A percentile compares a stretch with the other conserved stretches of the same genome.
Evolutionary conservation across 139 green algal genomes (phyloP).

Genomic region (Penium margaritaceum): DNA sequence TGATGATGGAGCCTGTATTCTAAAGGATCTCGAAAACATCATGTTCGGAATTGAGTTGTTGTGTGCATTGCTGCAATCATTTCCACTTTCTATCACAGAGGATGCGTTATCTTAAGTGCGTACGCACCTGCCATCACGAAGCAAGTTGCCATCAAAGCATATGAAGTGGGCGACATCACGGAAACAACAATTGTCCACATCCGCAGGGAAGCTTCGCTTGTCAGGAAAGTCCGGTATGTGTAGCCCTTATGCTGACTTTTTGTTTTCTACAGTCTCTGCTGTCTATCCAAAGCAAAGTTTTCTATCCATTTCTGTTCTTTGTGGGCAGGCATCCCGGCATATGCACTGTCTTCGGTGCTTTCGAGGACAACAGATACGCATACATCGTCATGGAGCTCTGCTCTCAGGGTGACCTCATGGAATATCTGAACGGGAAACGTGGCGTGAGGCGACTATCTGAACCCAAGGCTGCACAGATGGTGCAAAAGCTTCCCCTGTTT

Average conservation of each 20-base stretch:
- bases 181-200: constrained; percentile 7
- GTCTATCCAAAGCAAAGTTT: background rate
- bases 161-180: background rate
- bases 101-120: constrained; percentile 2
- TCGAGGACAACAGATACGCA: too few relatives aligned
- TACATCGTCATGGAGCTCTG: too few relatives aligned
- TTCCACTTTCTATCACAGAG: background rate
- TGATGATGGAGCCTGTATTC: too few relatives aligned
- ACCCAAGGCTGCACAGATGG: too few relatives aligned
- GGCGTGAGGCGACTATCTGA: too few relatives aligned
- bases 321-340: constrained; percentile 11
- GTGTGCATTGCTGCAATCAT: background rate
- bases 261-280: background rate
- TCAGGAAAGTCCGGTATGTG: background rate
- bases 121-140: background rate
- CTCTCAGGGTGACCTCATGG: too few relatives aligned
- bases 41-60: background rate
- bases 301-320: background rate
- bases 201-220: constrained; percentile 3
- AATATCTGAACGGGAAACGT: too few relatives aligned
- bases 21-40: too few relatives aligned
- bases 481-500: too few relatives aligned
- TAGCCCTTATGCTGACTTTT: background rate
- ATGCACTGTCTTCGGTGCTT: too few relatives aligned
- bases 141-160: constrained; percentile 11